Conservation (phyloP, 768 basidiomycete species). For the Russula compacta region DNA sequence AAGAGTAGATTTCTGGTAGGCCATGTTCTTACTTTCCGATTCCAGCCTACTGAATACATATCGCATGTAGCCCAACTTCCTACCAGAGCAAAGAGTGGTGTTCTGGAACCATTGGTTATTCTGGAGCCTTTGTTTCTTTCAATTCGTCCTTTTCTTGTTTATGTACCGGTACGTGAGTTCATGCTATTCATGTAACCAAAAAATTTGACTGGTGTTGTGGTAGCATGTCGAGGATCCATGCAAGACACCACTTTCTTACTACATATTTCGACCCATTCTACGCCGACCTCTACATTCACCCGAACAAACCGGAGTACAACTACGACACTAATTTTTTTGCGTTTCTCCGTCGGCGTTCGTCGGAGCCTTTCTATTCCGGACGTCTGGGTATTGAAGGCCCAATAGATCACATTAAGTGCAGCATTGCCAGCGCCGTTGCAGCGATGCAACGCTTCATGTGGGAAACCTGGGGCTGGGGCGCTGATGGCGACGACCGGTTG, state of each 20-base stretch:
- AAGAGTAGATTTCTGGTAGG: slow-evolving; percentile 34
- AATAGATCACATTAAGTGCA: not conserved
- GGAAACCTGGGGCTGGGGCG: slow-evolving; percentile 19
- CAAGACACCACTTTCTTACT: slow-evolving; percentile 54
- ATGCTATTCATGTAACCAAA: not conserved
- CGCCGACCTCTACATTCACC: slow-evolving; percentile 52
- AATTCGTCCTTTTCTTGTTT: slow-evolving; percentile 37
- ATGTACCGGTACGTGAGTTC: slow-evolving; percentile 48
- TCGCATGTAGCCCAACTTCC: slow-evolving; percentile 15
- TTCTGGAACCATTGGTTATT: slow-evolving; percentile 28
- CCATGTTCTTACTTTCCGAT: not conserved
- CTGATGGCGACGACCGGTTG: not conserved
- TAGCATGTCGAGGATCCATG: slow-evolving; percentile 40
- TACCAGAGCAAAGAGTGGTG: slow-evolving; percentile 9
- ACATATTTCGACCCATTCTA: slow-evolving; percentile 75
- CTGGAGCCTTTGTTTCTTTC: slow-evolving; percentile 33
- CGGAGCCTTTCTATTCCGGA: slow-evolving; percentile 1
- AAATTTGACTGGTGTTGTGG: not conserved
- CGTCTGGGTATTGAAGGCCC: slow-evolving; percentile 10
- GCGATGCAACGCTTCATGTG: slow-evolving; percentile 13
- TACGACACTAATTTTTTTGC: slow-evolving; percentile 30
- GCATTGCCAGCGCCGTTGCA: slow-evolving; percentile 1
- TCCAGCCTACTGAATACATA: not conserved
- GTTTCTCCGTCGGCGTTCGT: slow-evolving; percentile 13
- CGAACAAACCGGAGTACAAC: slow-evolving; percentile 35